Conservation (phyloP, 345 rosid genomes). For the Corchorus olitorius region DNA sequence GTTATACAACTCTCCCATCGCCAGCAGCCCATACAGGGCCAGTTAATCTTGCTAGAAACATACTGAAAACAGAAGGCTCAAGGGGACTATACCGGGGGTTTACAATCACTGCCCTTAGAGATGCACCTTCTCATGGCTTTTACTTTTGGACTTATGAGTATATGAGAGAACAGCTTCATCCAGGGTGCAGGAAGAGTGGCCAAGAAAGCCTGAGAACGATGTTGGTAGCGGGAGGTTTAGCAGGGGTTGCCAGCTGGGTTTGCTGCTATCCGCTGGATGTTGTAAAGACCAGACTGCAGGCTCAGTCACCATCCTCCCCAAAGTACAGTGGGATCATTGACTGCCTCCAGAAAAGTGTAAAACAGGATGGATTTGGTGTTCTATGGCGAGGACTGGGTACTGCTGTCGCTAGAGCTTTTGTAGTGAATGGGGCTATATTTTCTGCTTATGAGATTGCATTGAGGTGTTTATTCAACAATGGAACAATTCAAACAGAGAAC, state of each 20-base stretch:
- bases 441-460: conserved; percentile 82
- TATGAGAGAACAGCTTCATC: conserved; percentile 75
- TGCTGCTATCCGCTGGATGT: conserved; percentile 89
- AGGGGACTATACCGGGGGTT: conserved; percentile 78
- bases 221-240: conserved; percentile 84
- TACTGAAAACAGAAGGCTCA: conserved; percentile 57
- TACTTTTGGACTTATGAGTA: conserved; percentile 96
- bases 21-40: conserved; percentile 44
- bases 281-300: conserved; percentile 82
- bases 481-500: conserved; percentile 45
- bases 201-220: conserved; percentile 70
- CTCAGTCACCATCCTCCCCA: conserved; percentile 41
- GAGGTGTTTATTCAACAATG: conserved; percentile 68
- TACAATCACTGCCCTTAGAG: conserved; percentile 68
- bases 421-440: conserved; percentile 88
- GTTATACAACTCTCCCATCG: conserved; percentile 17
- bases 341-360: conserved; percentile 63
- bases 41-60: conserved; percentile 56
- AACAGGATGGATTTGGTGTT: conserved; percentile 65
- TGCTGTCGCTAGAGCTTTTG: conserved; percentile 95
- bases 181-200: conserved; percentile 81
- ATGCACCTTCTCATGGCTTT: conserved; percentile 81
- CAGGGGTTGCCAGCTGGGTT: conserved; percentile 94
- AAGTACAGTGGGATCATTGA: conserved; percentile 66
- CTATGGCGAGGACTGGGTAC: conserved; percentile 96